phyloP scores from a whole-genome alignment of 2,329 filamentous ascomycete genomes.

The Aspergillus fijiensis region DNA sequence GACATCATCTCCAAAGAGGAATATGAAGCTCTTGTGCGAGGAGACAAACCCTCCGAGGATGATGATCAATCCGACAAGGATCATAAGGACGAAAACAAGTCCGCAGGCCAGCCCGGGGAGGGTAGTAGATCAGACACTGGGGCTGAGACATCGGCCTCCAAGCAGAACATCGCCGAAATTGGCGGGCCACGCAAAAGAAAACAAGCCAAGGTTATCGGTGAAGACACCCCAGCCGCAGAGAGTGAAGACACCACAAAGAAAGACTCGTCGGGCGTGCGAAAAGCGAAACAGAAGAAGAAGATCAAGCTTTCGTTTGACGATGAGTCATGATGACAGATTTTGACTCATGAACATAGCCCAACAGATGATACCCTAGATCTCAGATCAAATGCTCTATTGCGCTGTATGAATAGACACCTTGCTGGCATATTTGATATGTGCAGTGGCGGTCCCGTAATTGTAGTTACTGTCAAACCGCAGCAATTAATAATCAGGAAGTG shows the following conservation, averaged over 20 bases:
- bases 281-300: slow-evolving; percentile 44
- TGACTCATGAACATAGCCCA: slow-evolving; percentile 2
- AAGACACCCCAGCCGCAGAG: slow-evolving; percentile 27
- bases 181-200: slow-evolving; percentile 45
- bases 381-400: too few relatives aligned
- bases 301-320: slow-evolving; percentile 50
- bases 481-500: slow-evolving; percentile 13
- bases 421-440: not conserved
- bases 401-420: too few relatives aligned
- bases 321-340: slow-evolving; percentile 11
- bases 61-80: slow-evolving; percentile 8
- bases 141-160: slow-evolving; percentile 20
- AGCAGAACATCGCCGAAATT: slow-evolving; percentile 42
- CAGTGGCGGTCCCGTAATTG: not conserved
- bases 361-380: slow-evolving; percentile 1
- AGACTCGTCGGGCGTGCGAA: slow-evolving; percentile 26
- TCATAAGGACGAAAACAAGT: slow-evolving; percentile 8
- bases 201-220: slow-evolving; percentile 42
- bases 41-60: slow-evolving; percentile 20
- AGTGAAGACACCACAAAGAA: slow-evolving; percentile 24
- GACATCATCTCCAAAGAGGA: slow-evolving; percentile 46
- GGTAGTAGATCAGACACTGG: slow-evolving; percentile 17
- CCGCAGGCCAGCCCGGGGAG: slow-evolving; percentile 10
- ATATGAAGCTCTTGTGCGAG: slow-evolving; percentile 41
- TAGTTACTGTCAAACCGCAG: not conserved